Evolutionary conservation across 768 basidiomycete genomes (phyloP).

Genomic region (Boletus vinaceobasis): DNA sequence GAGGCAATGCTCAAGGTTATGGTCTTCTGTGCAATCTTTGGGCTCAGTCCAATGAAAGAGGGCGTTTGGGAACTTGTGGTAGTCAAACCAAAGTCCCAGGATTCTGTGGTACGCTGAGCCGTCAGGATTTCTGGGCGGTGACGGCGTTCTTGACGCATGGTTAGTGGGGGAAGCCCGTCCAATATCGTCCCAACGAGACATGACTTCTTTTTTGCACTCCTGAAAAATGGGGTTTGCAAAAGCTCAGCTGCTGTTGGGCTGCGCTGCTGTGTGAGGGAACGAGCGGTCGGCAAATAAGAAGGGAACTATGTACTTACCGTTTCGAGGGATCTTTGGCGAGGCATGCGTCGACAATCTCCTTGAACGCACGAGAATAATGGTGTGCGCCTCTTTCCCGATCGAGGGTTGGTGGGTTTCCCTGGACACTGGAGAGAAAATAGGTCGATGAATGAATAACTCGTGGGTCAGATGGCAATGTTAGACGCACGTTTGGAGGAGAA

Average conservation of each 20-base stretch:
- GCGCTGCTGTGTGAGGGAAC: neutral
- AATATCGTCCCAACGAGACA: conserved; percentile 78
- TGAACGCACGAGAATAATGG: conserved; percentile 78
- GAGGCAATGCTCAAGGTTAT: conserved; percentile 3
- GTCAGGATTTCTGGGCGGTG: conserved; percentile 39
- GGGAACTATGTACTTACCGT: too few relatives aligned
- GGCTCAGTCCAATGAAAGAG: conserved; percentile 4
- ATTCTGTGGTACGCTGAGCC: conserved; percentile 56
- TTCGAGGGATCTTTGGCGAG: conserved; percentile 79
- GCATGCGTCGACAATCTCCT: conserved; percentile 80
- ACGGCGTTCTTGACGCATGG: conserved; percentile 66
- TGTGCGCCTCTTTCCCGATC: conserved; percentile 67
- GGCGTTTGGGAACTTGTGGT: conserved; percentile 38
- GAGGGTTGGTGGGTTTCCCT: conserved; percentile 74
- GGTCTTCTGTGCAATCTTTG: conserved; percentile 4
- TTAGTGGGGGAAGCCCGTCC: conserved; percentile 68
- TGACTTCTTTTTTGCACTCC: conserved; percentile 68
- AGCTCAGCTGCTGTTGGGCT: conserved; percentile 79
- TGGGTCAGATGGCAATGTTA: neutral
- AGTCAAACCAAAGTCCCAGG: conserved; percentile 70
- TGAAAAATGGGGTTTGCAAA: conserved; percentile 79
- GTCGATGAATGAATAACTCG: neutral
- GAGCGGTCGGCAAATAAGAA: neutral
- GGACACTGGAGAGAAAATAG: conserved; percentile 45
- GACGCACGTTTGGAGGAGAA: conserved; percentile 70